phyloP scores from a whole-genome alignment of 768 basidiomycete genomes.

The Lactarius trivialis region DNA sequence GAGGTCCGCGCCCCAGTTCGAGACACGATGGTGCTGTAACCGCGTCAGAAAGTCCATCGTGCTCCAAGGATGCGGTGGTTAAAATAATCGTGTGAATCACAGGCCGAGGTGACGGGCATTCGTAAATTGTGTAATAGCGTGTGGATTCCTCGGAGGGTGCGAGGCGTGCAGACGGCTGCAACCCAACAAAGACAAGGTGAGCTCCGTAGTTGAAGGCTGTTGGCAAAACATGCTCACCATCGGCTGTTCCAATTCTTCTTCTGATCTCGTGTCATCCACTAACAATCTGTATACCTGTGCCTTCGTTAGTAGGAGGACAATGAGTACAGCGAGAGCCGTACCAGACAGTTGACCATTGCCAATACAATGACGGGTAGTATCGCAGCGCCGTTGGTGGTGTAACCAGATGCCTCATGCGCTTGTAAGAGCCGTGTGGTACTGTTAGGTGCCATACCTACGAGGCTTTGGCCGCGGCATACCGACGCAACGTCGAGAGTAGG shows the following conservation, averaged over 20 bases:
- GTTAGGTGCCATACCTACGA: neutral
- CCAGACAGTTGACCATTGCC: constrained; percentile 9
- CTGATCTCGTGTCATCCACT: neutral
- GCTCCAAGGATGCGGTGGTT: neutral
- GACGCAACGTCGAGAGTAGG: neutral
- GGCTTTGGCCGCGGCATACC: neutral
- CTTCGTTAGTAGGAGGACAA: neutral
- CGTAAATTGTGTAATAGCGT: neutral
- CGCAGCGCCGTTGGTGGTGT: neutral
- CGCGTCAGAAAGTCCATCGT: neutral
- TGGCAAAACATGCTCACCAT: neutral
- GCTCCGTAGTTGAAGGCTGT: neutral
- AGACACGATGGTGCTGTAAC: neutral
- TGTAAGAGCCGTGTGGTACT: neutral
- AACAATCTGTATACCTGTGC: constrained; percentile 9
- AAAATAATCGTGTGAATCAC: neutral
- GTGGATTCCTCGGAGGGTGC: neutral
- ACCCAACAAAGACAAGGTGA: neutral
- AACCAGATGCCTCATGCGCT: neutral
- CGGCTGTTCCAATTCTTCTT: neutral
- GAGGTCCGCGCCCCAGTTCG: neutral
- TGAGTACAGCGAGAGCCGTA: neutral
- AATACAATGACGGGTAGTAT: constrained; percentile 7
- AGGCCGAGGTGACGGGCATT: neutral
- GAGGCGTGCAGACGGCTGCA: neutral